phyloP scores from a whole-genome alignment of 805 yeast species.

The Candida vaughaniae region DNA sequence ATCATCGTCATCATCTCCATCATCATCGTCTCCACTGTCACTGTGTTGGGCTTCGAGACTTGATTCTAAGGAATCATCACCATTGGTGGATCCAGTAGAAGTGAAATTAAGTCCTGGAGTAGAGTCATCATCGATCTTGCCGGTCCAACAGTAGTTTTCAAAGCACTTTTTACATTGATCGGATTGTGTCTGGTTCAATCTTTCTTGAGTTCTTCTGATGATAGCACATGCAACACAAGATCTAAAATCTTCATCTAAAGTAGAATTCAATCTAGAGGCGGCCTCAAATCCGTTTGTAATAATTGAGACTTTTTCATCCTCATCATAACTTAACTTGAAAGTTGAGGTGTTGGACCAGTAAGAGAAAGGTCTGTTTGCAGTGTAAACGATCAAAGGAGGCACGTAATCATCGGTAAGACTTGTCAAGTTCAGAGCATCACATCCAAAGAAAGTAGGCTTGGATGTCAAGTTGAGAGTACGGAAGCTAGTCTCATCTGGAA shows the following conservation, averaged over 20 bases:
- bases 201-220: constrained; percentile 73
- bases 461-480: constrained; percentile 58
- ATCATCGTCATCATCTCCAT: constrained; percentile 7
- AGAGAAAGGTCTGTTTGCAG: constrained; percentile 70
- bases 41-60: background rate
- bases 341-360: constrained; percentile 73
- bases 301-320: constrained; percentile 56
- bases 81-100: constrained; percentile 12
- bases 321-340: constrained; percentile 59
- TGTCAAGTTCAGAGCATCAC: constrained; percentile 65
- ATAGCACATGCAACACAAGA: constrained; percentile 83
- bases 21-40: constrained; percentile 1
- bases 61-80: constrained; percentile 3
- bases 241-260: constrained; percentile 67
- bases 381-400: constrained; percentile 77
- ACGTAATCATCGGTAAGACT: constrained; percentile 34
- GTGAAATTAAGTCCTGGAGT: constrained; percentile 14
- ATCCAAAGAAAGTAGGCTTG: constrained; percentile 80
- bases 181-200: constrained; percentile 57
- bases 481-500: constrained; percentile 69
- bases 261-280: constrained; percentile 62
- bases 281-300: constrained; percentile 74
- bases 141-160: constrained; percentile 74
- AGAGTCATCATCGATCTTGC: constrained; percentile 24
- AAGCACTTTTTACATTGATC: constrained; percentile 75